Base-by-base conservation (phyloP, 2,329 filamentous ascomycete species). In the Aspergillus sp. region DNA sequence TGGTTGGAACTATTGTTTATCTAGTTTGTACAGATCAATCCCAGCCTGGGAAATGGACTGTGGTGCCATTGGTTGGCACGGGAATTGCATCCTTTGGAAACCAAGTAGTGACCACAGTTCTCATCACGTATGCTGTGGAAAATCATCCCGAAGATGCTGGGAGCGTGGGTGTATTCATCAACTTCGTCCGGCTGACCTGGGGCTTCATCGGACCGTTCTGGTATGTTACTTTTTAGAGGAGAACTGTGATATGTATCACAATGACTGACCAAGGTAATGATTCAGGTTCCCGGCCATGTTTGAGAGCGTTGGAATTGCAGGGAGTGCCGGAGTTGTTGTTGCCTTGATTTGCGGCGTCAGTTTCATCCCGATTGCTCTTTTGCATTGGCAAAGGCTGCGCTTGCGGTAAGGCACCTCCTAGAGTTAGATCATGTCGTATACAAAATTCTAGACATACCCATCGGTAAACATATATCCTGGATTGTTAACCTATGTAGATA, bases 51-150 rank as follows among this genome's bases (percentile, higher is more conserved):
- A 59, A 71, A 5, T 83, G 77, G 74, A 77, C 79, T 30, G 72
- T 82, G 4, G 77, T 73, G 0, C 81, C 81, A 0, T 61, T 82
- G 6, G 56, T 83, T 5, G 80, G 80, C 4, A 73, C 72, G 5
- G 80, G 71, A 2, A 74, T 79, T 54, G 71, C 69, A 0, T 74
- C 73, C 0, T 75, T 73, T 5, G 81, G 81, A 0, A 82, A 82
- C 52, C 81, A 83, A 64, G 75, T 84, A 25, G 73, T 83, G 6
- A 83, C 81, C 1, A 83, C 81, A 0, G 75, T 83, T 0, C 57
- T 82, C 45, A 77, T 81, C 25, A 84, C 81, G 0, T 84, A 65
- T 57, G 75, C 79, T 0, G 75, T 84, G 1, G 80, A 83, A 55
- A 79, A 76, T 48, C 75, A 81, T 54, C 72, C 69, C 0, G 67